phyloP scores from a whole-genome alignment of 768 basidiomycete species.

The Cystobasidium onofrii region DNA sequence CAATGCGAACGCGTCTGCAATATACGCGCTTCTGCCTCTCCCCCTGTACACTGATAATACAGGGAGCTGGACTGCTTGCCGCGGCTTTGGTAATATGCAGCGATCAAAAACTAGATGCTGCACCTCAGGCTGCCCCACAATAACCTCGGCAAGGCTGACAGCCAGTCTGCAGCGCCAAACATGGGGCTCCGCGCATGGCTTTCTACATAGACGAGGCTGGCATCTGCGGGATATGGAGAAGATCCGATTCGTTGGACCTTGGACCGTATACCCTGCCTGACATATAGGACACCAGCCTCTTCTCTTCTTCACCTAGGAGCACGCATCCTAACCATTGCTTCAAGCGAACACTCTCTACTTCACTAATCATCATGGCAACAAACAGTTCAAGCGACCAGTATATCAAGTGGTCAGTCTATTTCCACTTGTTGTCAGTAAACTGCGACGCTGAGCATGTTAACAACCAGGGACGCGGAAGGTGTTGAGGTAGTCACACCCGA shows the following conservation, averaged over 20 bases:
- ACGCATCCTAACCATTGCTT: too few species aligned
- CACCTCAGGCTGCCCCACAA: background rate
- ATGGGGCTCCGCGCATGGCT: background rate
- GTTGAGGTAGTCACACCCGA: constrained; percentile 6
- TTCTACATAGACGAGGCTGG: background rate
- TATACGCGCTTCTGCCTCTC: too few species aligned
- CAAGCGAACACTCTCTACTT: too few species aligned
- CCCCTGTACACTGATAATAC: background rate
- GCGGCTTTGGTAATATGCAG: background rate
- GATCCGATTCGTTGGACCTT: background rate
- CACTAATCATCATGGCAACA: background rate
- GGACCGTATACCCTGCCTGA: too few species aligned
- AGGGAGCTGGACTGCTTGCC: background rate
- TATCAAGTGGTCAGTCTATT: background rate
- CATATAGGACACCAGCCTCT: too few species aligned
- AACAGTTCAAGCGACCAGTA: background rate
- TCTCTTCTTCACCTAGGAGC: too few species aligned
- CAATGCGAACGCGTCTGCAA: too few species aligned
- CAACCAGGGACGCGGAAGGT: constrained; percentile 24
- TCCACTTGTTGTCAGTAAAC: background rate
- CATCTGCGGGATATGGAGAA: background rate
- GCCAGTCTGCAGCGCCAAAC: background rate
- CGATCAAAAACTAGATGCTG: background rate
- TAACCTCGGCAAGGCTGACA: background rate
- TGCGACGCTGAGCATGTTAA: background rate